Evolutionary conservation across 768 basidiomycete species (phyloP).

Genomic region (Mycena epipterygia): DNA sequence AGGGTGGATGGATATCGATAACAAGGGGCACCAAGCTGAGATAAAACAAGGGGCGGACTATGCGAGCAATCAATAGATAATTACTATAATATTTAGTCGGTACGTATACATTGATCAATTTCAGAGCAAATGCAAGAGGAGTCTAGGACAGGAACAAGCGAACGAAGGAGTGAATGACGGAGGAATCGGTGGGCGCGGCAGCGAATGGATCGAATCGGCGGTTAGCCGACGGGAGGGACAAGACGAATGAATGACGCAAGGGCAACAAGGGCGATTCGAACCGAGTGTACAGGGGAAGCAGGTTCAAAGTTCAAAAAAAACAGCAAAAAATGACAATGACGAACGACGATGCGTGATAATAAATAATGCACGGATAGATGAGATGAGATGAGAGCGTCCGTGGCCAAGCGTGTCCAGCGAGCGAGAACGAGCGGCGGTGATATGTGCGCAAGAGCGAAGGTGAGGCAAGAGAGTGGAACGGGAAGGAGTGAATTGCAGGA

Average conservation of each 20-base stretch:
- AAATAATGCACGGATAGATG: slow-evolving; percentile 31
- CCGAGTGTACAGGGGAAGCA: background rate
- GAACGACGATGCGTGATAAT: slow-evolving; percentile 30
- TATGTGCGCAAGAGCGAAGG: background rate
- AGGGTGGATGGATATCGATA: background rate
- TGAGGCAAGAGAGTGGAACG: background rate
- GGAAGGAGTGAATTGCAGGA: background rate
- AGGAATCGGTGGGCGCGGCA: background rate
- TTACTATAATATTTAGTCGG: slow-evolving; percentile 34
- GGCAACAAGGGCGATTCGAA: background rate
- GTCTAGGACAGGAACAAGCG: slow-evolving; percentile 24
- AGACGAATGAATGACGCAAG: background rate
- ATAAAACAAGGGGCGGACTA: background rate
- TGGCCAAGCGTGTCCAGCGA: background rate
- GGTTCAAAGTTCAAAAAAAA: slow-evolving; percentile 21
- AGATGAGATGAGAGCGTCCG: slow-evolving; percentile 10
- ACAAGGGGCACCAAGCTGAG: background rate
- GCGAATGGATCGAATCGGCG: background rate
- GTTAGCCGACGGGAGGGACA: background rate
- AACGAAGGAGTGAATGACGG: background rate
- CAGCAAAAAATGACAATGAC: slow-evolving; percentile 32
- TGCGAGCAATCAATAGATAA: background rate
- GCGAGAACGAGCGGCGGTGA: slow-evolving; percentile 5
- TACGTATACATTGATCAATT: slow-evolving; percentile 30
- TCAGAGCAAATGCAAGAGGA: slow-evolving; percentile 27